A percentile compares a stretch with the other conserved stretches of the same genome.
These are phyloP conservation scores for Rhododendron henanense DNA, from an alignment of 148 eudicot species.

Conservation along the genomic window DNA sequence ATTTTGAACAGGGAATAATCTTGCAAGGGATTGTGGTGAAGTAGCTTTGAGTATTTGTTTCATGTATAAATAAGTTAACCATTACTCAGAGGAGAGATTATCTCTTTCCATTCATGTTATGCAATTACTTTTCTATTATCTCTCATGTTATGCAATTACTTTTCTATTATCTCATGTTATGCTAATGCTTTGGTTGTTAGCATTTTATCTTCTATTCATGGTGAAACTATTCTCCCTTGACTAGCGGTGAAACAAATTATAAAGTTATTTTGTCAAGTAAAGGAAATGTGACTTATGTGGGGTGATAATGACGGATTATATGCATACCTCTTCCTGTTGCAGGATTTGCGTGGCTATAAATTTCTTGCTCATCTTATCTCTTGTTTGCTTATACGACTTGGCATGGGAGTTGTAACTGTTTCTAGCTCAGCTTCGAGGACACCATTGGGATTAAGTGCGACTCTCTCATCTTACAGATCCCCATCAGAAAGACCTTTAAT, in stretches of 20 bases:
- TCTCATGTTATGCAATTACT: neutral
- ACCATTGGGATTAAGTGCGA: slow-evolving; percentile 54
- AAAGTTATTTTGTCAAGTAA: neutral
- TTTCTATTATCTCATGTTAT: neutral
- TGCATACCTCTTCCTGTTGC: neutral
- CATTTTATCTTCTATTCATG: neutral
- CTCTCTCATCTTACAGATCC: slow-evolving; percentile 34
- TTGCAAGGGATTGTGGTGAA: neutral
- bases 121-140: neutral
- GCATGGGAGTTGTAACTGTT: slow-evolving; percentile 96
- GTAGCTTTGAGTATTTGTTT: neutral
- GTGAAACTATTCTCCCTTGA: neutral
- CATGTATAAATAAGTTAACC: neutral
- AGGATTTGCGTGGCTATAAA: neutral
- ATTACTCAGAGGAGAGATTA: neutral
- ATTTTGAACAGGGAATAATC: neutral
- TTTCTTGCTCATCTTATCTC: neutral
- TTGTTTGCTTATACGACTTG: slow-evolving; percentile 15
- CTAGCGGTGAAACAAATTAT: neutral
- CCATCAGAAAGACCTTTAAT: slow-evolving; percentile 38
- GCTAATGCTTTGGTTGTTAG: neutral
- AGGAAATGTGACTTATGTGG: neutral
- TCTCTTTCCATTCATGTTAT: neutral
- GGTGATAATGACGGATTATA: neutral
- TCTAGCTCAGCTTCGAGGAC: slow-evolving; percentile 82